Evolutionary conservation across 805 yeast genomes (phyloP), one percentile per base, ranked within the genome.

Genomic region (Cyberlindnera mississippiensis): DNA sequence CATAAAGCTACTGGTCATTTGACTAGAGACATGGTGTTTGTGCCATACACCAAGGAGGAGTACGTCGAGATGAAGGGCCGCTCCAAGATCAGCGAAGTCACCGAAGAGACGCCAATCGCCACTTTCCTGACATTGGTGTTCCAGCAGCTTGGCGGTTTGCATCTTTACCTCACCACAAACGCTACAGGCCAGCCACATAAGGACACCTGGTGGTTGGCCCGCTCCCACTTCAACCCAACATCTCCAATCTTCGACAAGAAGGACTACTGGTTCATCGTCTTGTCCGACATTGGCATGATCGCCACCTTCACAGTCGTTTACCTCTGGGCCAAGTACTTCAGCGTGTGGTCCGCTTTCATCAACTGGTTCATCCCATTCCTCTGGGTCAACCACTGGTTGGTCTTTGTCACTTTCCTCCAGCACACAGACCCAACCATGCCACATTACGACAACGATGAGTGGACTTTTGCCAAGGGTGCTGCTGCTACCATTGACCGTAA

Each of bases 401-500:
- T 87, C 34, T 84, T 84, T 65, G 84, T 86, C 62, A 86, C 96
- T 30, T 87, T 68, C 63, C 74, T 86, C 56, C 96, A 86, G 64
- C 96, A 86, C 68, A 76, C 93, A 14, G 91, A 84, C 62, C 79
- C 86, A 24, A 54, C 75, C 13, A 72, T 87, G 72, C 90, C 96
- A 24, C 95, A 86, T 64, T 86, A 86, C 67, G 81, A 78, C 46
- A 75, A 80, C 44, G 56, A 65, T 30, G 82, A 80, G 63, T 86
- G 96, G 96, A 85, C 75, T 53, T 85, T 84, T 61, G 89, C 90
- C 38, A 76, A 90, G 59, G 96, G 96, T 52, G 95, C 96, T 24
- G 90, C 93, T 42, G 85, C 91, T 46, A 86, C 95, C 43, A 80
- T 87, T 49, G 96, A 86, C 65, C 73, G 96, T 59, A 80, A 85